These are phyloP conservation scores for Xerocomellus chrysenteron DNA, from an alignment of 768 basidiomycete species.

Conservation along the genomic window DNA sequence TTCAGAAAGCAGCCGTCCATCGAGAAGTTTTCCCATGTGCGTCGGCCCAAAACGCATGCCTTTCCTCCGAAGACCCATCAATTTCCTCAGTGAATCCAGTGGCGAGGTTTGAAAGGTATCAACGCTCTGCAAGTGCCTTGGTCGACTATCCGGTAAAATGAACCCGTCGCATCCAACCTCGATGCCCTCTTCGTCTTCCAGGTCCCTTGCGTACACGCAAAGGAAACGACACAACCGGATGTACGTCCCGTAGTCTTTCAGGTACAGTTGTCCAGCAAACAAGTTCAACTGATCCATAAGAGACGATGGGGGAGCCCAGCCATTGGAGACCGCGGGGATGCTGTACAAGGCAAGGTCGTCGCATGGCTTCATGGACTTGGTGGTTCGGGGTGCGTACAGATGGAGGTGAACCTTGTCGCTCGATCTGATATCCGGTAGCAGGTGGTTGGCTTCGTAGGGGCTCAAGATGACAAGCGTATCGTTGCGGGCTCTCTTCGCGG, in stretches of 20 bases:
- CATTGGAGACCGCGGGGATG: background rate
- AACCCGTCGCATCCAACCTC: conserved; percentile 21
- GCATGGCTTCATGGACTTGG: conserved; percentile 34
- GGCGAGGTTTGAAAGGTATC: conserved; percentile 38
- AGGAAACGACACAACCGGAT: conserved; percentile 28
- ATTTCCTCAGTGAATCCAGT: conserved; percentile 22
- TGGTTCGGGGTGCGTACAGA: conserved; percentile 40
- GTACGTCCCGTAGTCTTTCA: conserved; percentile 29
- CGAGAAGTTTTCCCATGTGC: conserved; percentile 42
- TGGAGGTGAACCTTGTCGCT: conserved; percentile 39
- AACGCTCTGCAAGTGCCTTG: background rate
- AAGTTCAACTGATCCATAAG: conserved; percentile 27
- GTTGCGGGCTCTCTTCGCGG: background rate
- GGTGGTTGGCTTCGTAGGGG: conserved; percentile 38
- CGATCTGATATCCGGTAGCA: conserved; percentile 37
- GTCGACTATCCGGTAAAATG: conserved; percentile 17
- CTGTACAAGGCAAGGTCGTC: conserved; percentile 31
- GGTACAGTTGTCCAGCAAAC: conserved; percentile 35
- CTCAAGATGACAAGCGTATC: conserved; percentile 40
- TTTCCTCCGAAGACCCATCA: conserved; percentile 37
- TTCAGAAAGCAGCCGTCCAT: conserved; percentile 23
- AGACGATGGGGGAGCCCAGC: background rate
- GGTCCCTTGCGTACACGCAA: conserved; percentile 22
- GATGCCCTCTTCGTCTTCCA: conserved; percentile 4
- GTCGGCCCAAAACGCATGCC: conserved; percentile 38